Base-by-base conservation (phyloP, 2,329 filamentous ascomycete genomes). In the Venturia effusa region DNA sequence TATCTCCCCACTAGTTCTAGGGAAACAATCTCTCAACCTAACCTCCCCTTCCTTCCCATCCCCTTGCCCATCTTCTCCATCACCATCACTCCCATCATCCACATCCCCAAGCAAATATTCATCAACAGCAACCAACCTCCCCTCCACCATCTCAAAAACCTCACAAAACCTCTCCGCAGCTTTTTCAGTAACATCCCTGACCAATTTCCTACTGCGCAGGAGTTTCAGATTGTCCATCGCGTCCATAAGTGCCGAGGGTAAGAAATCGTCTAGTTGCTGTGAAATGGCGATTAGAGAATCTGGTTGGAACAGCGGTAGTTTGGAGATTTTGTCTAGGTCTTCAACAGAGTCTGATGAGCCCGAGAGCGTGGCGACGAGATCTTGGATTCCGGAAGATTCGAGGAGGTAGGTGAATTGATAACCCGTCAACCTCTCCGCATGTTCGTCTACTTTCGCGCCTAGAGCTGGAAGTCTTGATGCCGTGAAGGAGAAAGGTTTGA, bases 161-260 rank as follows among this genome's bases (percentile, higher is more conserved):
- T 83, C 81, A 68, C 92, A 96, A 76, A 99, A 99, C 62, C 79
- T 82, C 68, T 90, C 87, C 0, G 92, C 89, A 0, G 92, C 93
- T 67, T 89, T 84, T 69, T 95, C 90, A 0, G 90, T 94, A 60
- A 96, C 84, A 59, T 86, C 81, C 59, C 90, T 84, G 17, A 88
- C 88, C 64, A 96, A 77, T 13, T 80, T 81, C 0, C 88, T 84
- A 70, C 90, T 89, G 66, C 88, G 86, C 1, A 99, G 77, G 51
- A 84, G 80, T 67, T 87, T 88, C 32, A 97, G 75, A 66, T 91
- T 90, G 61, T 94, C 89, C 69, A 90, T 86, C 2, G 92, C 92
- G 72, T 99, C 94, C 80, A 97, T 93, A 37, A 96, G 81, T 2
- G 93, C 94, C 1, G 91, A 95, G 0, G 94, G 92, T 30, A 99